A percentile compares a stretch with the other conserved stretches of the same genome.
Conservation (phyloP, 2,329 filamentous ascomycete species). For the Calonectria pteridis region DNA sequence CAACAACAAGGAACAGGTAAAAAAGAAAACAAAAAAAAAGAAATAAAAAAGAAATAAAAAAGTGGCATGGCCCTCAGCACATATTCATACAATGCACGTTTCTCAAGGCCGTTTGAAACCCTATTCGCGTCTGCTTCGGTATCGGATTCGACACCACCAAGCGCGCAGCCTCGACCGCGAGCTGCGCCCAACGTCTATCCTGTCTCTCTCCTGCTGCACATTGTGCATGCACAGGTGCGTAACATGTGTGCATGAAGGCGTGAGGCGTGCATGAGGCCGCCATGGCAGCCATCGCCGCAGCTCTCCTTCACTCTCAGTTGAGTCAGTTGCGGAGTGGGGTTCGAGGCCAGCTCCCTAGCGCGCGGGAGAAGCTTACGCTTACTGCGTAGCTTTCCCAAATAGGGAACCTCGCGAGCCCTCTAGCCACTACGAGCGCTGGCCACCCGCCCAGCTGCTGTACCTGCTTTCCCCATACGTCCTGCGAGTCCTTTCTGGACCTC, state of each 20-base stretch:
- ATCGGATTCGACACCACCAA: background rate
- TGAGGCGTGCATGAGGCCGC: background rate
- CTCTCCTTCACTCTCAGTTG: background rate
- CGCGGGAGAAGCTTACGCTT: background rate
- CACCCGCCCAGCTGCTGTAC: background rate
- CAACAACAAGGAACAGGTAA: background rate
- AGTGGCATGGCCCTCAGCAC: background rate
- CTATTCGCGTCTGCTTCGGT: background rate
- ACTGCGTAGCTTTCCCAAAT: background rate
- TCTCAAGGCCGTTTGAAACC: constrained; percentile 1
- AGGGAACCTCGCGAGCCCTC: background rate
- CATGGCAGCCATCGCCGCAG: background rate
- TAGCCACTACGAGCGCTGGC: background rate
- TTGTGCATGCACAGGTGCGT: background rate
- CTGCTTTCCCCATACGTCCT: background rate
- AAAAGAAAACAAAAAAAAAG: background rate
- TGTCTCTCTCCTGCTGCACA: background rate
- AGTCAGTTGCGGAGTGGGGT: background rate
- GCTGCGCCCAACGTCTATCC: background rate
- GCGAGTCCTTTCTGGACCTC: constrained; percentile 4
- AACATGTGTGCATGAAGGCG: background rate
- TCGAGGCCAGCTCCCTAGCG: background rate
- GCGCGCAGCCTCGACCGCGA: background rate
- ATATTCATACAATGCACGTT: background rate
- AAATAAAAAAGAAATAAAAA: background rate